These are phyloP conservation scores for Exserohilum turcica DNA, from an alignment of 2,329 filamentous ascomycete species.

Conservation along the genomic window DNA sequence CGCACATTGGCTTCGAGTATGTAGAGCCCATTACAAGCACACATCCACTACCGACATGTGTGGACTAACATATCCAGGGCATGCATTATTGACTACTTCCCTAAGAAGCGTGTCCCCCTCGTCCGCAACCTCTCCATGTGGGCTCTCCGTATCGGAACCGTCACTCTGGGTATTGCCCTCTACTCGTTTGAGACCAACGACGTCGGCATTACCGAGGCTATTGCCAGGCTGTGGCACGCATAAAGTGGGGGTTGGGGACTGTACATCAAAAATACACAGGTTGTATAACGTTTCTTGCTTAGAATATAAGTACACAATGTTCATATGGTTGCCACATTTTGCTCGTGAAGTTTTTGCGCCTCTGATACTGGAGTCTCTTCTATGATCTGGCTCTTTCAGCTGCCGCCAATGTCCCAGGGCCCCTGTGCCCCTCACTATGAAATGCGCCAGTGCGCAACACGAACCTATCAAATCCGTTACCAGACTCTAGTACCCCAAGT, in stretches of 20 bases:
- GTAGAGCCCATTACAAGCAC: slow-evolving; percentile 28
- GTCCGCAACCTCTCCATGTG: slow-evolving; percentile 72
- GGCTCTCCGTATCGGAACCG: slow-evolving; percentile 77
- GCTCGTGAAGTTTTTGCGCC: background rate
- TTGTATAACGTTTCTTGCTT: background rate
- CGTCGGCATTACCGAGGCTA: slow-evolving; percentile 86
- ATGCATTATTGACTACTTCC: slow-evolving; percentile 90
- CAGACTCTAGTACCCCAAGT: too few relatives aligned
- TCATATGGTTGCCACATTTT: background rate
- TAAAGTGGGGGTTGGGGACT: slow-evolving; percentile 42
- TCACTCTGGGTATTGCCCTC: slow-evolving; percentile 81
- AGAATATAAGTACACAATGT: background rate
- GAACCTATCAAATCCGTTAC: too few relatives aligned
- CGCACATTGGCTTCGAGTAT: slow-evolving; percentile 91
- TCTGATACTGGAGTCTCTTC: background rate
- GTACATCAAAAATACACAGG: slow-evolving; percentile 12
- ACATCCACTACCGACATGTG: background rate
- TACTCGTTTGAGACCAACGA: slow-evolving; percentile 99
- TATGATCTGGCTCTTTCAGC: too few relatives aligned
- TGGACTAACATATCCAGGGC: slow-evolving; percentile 53
- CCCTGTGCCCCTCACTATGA: too few relatives aligned
- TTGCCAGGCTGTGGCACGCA: slow-evolving; percentile 89
- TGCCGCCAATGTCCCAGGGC: too few relatives aligned
- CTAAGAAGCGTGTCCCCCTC: slow-evolving; percentile 70
- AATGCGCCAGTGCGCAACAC: too few relatives aligned